Conservation (phyloP, 2,329 filamentous ascomycete genomes). For the Colletotrichum sp. region DNA sequence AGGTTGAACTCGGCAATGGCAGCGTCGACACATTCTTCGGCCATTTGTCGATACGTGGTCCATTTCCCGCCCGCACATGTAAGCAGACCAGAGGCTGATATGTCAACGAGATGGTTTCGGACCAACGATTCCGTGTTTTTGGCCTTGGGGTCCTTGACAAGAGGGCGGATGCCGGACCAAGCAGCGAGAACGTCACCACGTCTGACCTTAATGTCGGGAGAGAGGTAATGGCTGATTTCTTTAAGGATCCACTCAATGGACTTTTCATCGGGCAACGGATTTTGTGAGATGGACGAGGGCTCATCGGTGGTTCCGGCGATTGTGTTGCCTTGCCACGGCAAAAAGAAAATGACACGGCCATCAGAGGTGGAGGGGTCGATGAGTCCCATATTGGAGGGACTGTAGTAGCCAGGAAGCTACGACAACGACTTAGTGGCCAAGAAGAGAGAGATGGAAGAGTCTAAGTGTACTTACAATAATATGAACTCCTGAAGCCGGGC, state of each 20-base stretch:
- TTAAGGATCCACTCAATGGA: constrained; percentile 89
- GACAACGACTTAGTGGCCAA: neutral
- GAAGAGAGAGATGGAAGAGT: neutral
- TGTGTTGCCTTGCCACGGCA: constrained; percentile 92
- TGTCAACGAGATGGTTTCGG: constrained; percentile 82
- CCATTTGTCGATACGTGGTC: constrained; percentile 94
- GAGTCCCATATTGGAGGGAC: constrained; percentile 83
- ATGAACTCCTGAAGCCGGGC: constrained; percentile 85
- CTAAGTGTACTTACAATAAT: constrained; percentile 56
- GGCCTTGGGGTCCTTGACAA: constrained; percentile 86
- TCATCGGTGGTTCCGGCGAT: constrained; percentile 90
- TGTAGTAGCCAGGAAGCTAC: constrained; percentile 82
- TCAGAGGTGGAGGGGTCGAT: constrained; percentile 88
- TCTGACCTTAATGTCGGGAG: constrained; percentile 83
- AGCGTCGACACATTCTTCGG: constrained; percentile 85
- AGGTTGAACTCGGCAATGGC: constrained; percentile 74
- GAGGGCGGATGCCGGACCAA: constrained; percentile 86
- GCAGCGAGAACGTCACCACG: constrained; percentile 88
- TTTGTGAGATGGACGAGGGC: constrained; percentile 72
- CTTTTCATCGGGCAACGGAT: constrained; percentile 80
- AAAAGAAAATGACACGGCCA: constrained; percentile 89
- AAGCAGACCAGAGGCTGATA: constrained; percentile 79
- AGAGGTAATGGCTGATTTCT: constrained; percentile 82
- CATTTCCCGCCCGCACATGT: constrained; percentile 91
- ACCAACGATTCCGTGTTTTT: constrained; percentile 87